A percentile compares a stretch with the other conserved stretches of the same genome.
These are phyloP conservation scores for Candida alai DNA, from an alignment of 805 yeast genomes.

Conservation along the genomic window DNA sequence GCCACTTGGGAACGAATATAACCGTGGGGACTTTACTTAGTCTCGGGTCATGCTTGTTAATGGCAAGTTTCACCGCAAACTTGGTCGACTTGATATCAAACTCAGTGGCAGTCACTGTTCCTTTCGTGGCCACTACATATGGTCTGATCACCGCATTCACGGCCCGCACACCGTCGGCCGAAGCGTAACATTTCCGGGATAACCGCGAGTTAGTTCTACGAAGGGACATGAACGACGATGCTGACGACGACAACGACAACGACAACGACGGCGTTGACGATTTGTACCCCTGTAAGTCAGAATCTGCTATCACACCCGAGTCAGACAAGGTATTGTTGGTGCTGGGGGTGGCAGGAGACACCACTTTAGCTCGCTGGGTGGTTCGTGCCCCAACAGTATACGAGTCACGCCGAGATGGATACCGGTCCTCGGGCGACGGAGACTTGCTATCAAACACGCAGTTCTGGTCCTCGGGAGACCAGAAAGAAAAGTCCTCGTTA, in stretches of 20 bases:
- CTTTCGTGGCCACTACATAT: constrained; percentile 60
- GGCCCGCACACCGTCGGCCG: constrained; percentile 69
- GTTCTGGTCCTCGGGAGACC: constrained; percentile 59
- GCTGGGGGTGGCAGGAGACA: too few relatives aligned
- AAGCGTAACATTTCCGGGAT: constrained; percentile 32
- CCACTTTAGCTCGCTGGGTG: too few relatives aligned
- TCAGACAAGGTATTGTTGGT: too few relatives aligned
- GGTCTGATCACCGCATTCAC: constrained; percentile 76
- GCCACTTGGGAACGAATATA: constrained; percentile 69
- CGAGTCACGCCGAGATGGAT: too few relatives aligned
- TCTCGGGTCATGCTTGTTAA: constrained; percentile 6
- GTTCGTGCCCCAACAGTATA: too few relatives aligned
- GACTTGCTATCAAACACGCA: background rate
- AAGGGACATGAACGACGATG: constrained; percentile 11
- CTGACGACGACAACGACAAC: too few relatives aligned
- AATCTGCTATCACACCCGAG: too few relatives aligned
- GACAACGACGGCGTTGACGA: too few relatives aligned
- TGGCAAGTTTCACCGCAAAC: constrained; percentile 46
- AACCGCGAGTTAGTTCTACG: constrained; percentile 24
- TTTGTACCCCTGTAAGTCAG: too few relatives aligned
- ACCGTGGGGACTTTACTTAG: constrained; percentile 43
- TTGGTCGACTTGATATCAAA: constrained; percentile 52
- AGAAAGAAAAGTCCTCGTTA: constrained; percentile 88
- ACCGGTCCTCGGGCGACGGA: background rate
- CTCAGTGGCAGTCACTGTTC: constrained; percentile 49